Percentiles rank a stretch among this genome's conserved stretches.
Evolutionary conservation across 2,329 filamentous ascomycete genomes (phyloP).

Genomic region (Lachnellula hyalina): DNA sequence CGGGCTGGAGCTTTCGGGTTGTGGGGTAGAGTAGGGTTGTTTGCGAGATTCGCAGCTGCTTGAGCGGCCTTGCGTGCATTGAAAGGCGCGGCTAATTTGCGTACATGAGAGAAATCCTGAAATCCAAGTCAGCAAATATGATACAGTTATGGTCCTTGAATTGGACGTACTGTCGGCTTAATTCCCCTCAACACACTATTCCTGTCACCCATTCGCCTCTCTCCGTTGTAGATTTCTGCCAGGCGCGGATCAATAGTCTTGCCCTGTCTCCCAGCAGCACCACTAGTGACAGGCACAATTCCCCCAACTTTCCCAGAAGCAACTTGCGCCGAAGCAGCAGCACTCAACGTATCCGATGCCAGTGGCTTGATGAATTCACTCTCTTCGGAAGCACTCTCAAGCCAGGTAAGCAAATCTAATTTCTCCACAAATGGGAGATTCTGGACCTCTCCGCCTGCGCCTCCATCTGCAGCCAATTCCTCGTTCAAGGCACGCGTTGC

Average conservation of each 20-base stretch:
- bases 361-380: slow-evolving; percentile 89
- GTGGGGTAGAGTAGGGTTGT: slow-evolving; percentile 44
- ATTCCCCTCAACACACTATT: slow-evolving; percentile 83
- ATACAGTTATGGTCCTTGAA: neutral
- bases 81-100: slow-evolving; percentile 77
- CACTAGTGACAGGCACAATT: slow-evolving; percentile 34
- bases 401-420: slow-evolving; percentile 86
- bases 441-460: slow-evolving; percentile 64
- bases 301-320: slow-evolving; percentile 39
- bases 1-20: slow-evolving; percentile 48
- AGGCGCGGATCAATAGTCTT: slow-evolving; percentile 75
- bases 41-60: slow-evolving; percentile 32
- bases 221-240: slow-evolving; percentile 83
- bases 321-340: slow-evolving; percentile 42
- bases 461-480: slow-evolving; percentile 52
- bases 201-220: slow-evolving; percentile 86
- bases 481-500: slow-evolving; percentile 76
- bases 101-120: slow-evolving; percentile 90
- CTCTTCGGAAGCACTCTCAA: slow-evolving; percentile 83
- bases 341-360: slow-evolving; percentile 52
- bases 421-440: slow-evolving; percentile 90
- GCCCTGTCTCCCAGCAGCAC: slow-evolving; percentile 48
- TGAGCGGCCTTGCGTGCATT: slow-evolving; percentile 54
- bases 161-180: slow-evolving; percentile 72
- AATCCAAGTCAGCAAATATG: slow-evolving; percentile 9